Percentiles rank a stretch among this genome's conserved stretches.
Conservation (phyloP, 1,284 basidiomycete species). For the Fistulina hepatica region DNA sequence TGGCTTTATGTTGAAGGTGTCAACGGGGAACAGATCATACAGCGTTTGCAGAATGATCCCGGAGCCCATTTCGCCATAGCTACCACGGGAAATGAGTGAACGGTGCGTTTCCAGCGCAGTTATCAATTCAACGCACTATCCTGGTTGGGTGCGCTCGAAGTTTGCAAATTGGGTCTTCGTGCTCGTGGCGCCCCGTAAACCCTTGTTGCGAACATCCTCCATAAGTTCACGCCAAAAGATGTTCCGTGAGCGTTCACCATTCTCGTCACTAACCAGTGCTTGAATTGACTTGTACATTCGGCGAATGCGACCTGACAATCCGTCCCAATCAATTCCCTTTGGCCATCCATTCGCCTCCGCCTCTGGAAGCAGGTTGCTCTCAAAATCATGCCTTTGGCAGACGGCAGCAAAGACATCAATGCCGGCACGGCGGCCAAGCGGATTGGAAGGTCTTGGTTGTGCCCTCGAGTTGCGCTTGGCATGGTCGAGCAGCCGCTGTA, state of each 20-base stretch:
- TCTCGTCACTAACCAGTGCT: constrained; percentile 36
- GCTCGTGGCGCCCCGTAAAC: constrained; percentile 51
- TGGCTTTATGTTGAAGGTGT: constrained; percentile 47
- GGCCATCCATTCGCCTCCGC: constrained; percentile 67
- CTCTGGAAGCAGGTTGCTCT: constrained; percentile 55
- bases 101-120: constrained; percentile 2
- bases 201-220: constrained; percentile 49
- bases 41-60: constrained; percentile 68
- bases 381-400: constrained; percentile 70
- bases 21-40: constrained; percentile 60
- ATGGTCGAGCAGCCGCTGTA: constrained; percentile 42
- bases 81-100: constrained; percentile 20
- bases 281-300: constrained; percentile 35
- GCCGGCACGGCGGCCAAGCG: constrained; percentile 54
- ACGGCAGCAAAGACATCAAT: constrained; percentile 49
- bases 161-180: constrained; percentile 61
- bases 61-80: constrained; percentile 72
- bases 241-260: constrained; percentile 35
- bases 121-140: constrained; percentile 51
- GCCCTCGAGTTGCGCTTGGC: constrained; percentile 40
- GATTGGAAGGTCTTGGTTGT: constrained; percentile 59
- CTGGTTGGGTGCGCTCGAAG: constrained; percentile 69
- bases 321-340: constrained; percentile 51
- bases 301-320: constrained; percentile 40
- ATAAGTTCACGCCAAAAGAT: constrained; percentile 59